Conservation (phyloP, 352 stramenopile genomes). For the Globisporangium spinosum region DNA sequence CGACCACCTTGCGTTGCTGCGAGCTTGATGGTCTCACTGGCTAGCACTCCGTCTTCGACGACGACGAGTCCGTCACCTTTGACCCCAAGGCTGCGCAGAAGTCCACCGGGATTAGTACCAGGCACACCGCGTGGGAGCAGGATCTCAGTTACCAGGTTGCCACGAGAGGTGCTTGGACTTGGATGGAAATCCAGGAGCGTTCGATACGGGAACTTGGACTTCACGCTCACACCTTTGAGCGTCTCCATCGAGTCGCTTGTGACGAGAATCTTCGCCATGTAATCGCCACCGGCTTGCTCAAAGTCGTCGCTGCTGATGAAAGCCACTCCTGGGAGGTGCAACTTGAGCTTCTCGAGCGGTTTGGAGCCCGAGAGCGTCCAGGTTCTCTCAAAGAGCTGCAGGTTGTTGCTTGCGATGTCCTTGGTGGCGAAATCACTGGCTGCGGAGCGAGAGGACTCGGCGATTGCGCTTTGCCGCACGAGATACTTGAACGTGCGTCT, state of each 20-base stretch:
- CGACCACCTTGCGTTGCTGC: neutral
- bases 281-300: neutral
- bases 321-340: neutral
- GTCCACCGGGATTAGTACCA: neutral
- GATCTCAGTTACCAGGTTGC: constrained; percentile 4
- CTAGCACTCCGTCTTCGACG: neutral
- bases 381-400: neutral
- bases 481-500: neutral
- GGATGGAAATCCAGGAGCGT: neutral
- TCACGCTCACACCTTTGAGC: neutral
- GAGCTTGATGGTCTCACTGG: neutral
- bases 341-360: constrained; percentile 4
- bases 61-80: neutral
- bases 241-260: neutral
- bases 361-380: constrained; percentile 1
- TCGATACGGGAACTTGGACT: neutral
- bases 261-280: neutral
- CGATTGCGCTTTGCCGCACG: neutral
- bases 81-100: neutral
- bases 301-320: neutral
- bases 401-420: neutral
- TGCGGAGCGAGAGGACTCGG: neutral
- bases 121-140: neutral
- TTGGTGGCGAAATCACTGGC: too few relatives aligned
- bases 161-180: neutral